Conservation (phyloP, 306 rosid species). For the Acmispon strigosus region DNA sequence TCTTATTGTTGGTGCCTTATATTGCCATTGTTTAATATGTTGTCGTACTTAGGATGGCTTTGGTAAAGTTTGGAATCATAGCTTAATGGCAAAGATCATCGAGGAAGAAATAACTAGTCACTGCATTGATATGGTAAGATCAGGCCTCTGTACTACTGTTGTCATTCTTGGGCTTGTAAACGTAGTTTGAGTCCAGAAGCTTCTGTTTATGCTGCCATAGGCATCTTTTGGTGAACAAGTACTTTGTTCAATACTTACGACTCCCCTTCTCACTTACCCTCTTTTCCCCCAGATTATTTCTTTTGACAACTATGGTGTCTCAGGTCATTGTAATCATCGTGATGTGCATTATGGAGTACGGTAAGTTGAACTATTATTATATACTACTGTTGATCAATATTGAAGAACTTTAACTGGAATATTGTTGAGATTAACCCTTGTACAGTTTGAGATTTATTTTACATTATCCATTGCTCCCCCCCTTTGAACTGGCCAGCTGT, state of each 20-base stretch:
- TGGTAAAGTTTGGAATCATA: constrained; percentile 68
- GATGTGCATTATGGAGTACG: constrained; percentile 71
- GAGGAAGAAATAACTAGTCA: constrained; percentile 42
- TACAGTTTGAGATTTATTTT: constrained; percentile 1
- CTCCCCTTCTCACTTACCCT: constrained; percentile 1
- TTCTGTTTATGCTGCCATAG: constrained; percentile 14
- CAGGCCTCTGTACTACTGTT: neutral
- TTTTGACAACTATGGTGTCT: constrained; percentile 74
- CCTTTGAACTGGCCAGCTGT: neutral
- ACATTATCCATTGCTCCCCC: neutral
- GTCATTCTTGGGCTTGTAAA: neutral
- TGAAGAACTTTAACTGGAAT: neutral
- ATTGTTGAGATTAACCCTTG: neutral
- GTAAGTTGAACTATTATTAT: constrained; percentile 37
- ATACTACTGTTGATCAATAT: constrained; percentile 11
- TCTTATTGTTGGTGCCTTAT: constrained; percentile 12
- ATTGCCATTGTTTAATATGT: constrained; percentile 11
- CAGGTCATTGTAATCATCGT: constrained; percentile 89
- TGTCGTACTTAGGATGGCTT: constrained; percentile 73
- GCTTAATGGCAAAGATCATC: constrained; percentile 49
- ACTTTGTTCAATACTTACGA: neutral
- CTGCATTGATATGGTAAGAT: constrained; percentile 59
- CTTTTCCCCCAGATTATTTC: constrained; percentile 60
- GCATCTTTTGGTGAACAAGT: constrained; percentile 1
- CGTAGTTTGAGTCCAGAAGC: neutral